A percentile compares a stretch with the other conserved stretches of the same genome.
Evolutionary conservation across 768 basidiomycete species (phyloP).

Genomic region (Termitomyces sp.): DNA sequence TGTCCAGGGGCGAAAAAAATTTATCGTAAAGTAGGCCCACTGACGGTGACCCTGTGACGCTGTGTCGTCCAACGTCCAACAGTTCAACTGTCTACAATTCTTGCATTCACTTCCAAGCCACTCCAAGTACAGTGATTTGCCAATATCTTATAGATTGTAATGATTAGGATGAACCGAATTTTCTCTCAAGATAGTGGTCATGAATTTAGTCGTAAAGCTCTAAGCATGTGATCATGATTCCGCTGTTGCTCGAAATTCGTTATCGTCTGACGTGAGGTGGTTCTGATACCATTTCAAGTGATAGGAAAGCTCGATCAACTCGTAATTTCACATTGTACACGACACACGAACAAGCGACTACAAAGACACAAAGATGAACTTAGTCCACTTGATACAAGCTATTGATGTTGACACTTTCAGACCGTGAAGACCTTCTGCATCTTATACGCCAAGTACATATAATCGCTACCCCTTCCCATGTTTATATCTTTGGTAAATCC

Average conservation of each 20-base stretch:
- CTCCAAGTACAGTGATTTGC: not conserved
- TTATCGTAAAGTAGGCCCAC: no score
- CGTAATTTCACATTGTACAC: not conserved
- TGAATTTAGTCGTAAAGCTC: not conserved
- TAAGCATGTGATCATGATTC: not conserved
- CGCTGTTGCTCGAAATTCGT: not conserved
- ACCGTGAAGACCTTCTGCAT: not conserved
- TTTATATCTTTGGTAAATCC: not conserved
- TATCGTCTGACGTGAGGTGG: not conserved
- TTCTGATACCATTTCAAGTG: not conserved
- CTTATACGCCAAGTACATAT: not conserved
- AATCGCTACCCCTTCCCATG: not conserved
- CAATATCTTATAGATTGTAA: not conserved
- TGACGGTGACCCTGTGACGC: no score
- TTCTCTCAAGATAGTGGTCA: not conserved
- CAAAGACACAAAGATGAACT: not conserved
- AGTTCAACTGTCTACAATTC: no score
- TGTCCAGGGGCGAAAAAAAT: no score
- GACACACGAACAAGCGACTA: not conserved
- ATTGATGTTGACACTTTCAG: not conserved
- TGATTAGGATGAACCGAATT: not conserved
- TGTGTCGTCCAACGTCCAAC: no score
- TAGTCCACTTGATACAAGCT: not conserved
- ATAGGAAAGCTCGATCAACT: not conserved
- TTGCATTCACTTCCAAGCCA: not conserved